Percentiles rank a stretch among this genome's conserved stretches.
Evolutionary conservation across 495 filamentous ascomycete species (phyloP).

Genomic region (Hypoxylon rickii): DNA sequence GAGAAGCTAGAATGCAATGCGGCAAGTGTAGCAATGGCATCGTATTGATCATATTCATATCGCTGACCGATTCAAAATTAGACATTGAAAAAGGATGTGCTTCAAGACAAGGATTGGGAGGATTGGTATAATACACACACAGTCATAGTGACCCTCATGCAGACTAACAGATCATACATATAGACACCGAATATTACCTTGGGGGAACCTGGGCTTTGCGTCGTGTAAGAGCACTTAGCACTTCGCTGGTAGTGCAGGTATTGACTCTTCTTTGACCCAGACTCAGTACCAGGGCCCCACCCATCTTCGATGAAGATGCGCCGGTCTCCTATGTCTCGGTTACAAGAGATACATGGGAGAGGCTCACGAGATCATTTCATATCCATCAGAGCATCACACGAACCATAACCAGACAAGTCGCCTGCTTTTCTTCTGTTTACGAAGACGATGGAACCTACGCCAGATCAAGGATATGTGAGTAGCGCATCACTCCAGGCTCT

Average conservation of each 20-base stretch:
- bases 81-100: neutral
- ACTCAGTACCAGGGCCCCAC: constrained; percentile 16
- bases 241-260: neutral
- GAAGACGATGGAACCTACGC: neutral
- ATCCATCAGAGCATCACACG: constrained; percentile 18
- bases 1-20: constrained; percentile 3
- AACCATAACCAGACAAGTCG: constrained; percentile 11
- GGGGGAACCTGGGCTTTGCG: neutral
- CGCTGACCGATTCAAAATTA: constrained; percentile 1
- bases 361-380: constrained; percentile 12
- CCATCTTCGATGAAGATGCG: constrained; percentile 17
- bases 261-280: constrained; percentile 1
- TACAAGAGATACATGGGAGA: constrained; percentile 19
- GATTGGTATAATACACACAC: too few species aligned
- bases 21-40: neutral
- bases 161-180: neutral
- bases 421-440: constrained; percentile 14
- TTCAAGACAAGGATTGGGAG: constrained; percentile 13
- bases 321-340: constrained; percentile 22
- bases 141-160: neutral
- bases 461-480: constrained; percentile 15
- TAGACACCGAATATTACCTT: neutral
- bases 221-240: constrained; percentile 7
- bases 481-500: too few species aligned
- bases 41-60: neutral